Evolutionary conservation across 1,284 basidiomycete species (phyloP).

Genomic region (Irpex lacteus): DNA sequence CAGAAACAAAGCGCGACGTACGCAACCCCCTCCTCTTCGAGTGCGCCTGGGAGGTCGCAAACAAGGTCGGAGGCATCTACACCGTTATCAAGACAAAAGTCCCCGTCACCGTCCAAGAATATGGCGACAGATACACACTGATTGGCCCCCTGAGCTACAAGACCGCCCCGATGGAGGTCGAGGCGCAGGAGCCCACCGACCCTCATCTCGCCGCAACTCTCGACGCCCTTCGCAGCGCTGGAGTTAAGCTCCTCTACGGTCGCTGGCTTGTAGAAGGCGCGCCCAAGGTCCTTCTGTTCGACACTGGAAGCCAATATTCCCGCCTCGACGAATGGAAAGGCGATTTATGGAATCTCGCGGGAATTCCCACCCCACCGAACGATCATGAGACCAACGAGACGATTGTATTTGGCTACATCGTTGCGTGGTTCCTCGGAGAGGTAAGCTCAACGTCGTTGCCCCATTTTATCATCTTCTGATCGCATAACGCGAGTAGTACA

Average conservation of each 20-base stretch:
- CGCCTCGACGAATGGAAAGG: slow-evolving; percentile 97
- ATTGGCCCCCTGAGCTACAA: slow-evolving; percentile 97
- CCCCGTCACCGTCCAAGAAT: slow-evolving; percentile 94
- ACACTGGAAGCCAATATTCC: slow-evolving; percentile 86
- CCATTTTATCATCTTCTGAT: slow-evolving; percentile 6
- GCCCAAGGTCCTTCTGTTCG: slow-evolving; percentile 92
- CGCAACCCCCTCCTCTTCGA: slow-evolving; percentile 82
- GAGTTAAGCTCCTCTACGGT: slow-evolving; percentile 93
- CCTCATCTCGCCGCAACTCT: slow-evolving; percentile 70
- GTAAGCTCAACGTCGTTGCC: slow-evolving; percentile 36
- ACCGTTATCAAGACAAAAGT: slow-evolving; percentile 99
- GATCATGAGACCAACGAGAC: slow-evolving; percentile 99
- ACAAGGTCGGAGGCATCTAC: slow-evolving; percentile 99
- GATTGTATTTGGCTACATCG: slow-evolving; percentile 98
- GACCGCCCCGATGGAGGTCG: slow-evolving; percentile 98
- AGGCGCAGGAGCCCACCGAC: slow-evolving; percentile 83
- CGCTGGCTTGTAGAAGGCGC: slow-evolving; percentile 98
- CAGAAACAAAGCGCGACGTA: slow-evolving; percentile 62
- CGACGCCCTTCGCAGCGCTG: slow-evolving; percentile 78
- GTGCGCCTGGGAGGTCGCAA: slow-evolving; percentile 92
- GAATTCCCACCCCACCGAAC: slow-evolving; percentile 93
- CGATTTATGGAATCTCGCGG: slow-evolving; percentile 97
- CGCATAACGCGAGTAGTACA: slow-evolving; percentile 52
- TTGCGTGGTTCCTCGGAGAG: slow-evolving; percentile 99
- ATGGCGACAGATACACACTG: slow-evolving; percentile 88